A percentile compares a stretch with the other conserved stretches of the same genome.
Evolutionary conservation across 2,329 filamentous ascomycete genomes (phyloP).

Genomic region (Coniella lustricola): DNA sequence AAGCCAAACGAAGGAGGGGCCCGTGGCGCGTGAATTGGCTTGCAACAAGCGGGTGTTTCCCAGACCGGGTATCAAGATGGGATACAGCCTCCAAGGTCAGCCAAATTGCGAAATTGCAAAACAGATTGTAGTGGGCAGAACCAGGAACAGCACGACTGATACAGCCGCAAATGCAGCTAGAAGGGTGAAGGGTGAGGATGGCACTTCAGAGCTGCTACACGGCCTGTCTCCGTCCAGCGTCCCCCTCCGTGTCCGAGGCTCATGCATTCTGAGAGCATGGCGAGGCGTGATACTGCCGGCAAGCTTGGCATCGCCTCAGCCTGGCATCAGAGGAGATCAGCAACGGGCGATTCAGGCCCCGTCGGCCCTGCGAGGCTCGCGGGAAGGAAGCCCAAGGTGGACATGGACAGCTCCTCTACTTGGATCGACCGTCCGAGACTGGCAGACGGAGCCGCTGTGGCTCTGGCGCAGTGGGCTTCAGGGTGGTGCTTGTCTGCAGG

Average conservation of each 20-base stretch:
- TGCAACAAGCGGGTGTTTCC: neutral
- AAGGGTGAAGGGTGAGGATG: neutral
- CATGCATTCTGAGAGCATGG: constrained; percentile 1
- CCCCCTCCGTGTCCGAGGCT: neutral
- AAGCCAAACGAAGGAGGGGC: neutral
- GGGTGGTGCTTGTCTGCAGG: neutral
- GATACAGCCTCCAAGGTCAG: no score
- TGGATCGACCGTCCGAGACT: no score
- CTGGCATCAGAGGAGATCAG: neutral
- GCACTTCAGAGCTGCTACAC: constrained; percentile 2
- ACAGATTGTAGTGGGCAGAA: neutral
- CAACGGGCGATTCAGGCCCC: neutral
- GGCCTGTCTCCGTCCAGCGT: constrained; percentile 6
- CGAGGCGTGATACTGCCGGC: constrained; percentile 2
- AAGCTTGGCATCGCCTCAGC: constrained; percentile 13
- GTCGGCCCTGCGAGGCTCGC: neutral
- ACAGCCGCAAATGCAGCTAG: neutral
- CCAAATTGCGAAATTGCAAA: no score
- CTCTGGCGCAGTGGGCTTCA: no score
- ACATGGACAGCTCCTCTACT: no score
- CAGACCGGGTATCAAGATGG: neutral
- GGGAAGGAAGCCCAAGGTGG: no score
- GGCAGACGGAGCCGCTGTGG: no score
- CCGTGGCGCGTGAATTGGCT: no score
- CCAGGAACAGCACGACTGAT: neutral